Conservation (phyloP, 306 rosid species). For the Fragaria ananassa region DNA sequence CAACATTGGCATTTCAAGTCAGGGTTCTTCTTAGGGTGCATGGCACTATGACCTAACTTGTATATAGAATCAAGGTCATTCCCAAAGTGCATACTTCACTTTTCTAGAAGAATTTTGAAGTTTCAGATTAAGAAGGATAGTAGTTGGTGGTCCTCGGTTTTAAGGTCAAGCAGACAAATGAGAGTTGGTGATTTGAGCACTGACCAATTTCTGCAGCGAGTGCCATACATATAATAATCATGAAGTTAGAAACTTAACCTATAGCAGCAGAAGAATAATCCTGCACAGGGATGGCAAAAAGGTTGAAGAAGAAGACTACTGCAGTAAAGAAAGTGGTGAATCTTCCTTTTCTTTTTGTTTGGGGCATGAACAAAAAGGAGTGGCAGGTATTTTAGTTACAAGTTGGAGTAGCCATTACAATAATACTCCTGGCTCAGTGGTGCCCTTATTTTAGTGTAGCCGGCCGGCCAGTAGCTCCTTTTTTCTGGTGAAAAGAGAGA, state of each 20-base stretch:
- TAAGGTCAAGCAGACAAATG: constrained; percentile 35
- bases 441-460: constrained; percentile 9
- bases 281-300: constrained; percentile 2
- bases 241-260: neutral
- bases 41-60: neutral
- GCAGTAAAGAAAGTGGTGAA: neutral
- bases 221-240: neutral
- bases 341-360: neutral
- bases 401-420: constrained; percentile 10
- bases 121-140: neutral
- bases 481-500: constrained; percentile 1
- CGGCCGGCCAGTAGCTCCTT: constrained; percentile 18
- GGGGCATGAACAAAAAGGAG: neutral
- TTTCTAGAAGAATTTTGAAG: neutral
- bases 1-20: neutral
- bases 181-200: constrained; percentile 37
- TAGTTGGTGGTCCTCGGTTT: constrained; percentile 22
- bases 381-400: constrained; percentile 14
- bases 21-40: neutral
- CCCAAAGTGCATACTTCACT: neutral
- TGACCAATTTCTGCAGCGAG: neutral
- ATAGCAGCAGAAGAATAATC: neutral
- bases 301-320: neutral
- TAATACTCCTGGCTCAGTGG: neutral
- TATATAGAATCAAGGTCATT: neutral